Conservation (phyloP, 768 basidiomycete genomes). For the Tricholoma matsutake region DNA sequence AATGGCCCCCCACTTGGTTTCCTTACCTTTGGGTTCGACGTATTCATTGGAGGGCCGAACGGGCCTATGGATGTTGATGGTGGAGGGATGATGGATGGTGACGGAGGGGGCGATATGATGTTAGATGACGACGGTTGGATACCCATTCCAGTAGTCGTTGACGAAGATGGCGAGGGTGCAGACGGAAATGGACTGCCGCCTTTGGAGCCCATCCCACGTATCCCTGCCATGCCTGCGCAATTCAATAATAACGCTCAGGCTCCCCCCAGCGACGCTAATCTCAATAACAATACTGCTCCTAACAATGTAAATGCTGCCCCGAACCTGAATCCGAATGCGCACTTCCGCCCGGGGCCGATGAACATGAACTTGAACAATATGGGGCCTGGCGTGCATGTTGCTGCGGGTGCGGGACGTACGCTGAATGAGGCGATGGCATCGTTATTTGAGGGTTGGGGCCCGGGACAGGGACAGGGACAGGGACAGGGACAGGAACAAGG, state of each 20-base stretch:
- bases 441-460: conserved; percentile 16
- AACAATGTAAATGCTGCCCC: neutral
- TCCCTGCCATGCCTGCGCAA: neutral
- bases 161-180: neutral
- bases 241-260: neutral
- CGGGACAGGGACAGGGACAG: neutral
- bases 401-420: conserved; percentile 21
- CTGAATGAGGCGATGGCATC: conserved; percentile 25
- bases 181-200: neutral
- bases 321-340: neutral
- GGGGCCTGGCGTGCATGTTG: conserved; percentile 15
- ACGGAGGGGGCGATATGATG: neutral
- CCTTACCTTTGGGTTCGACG: conserved; percentile 40
- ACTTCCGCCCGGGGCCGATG: neutral
- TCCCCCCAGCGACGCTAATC: neutral
- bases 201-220: neutral
- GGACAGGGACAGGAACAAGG: neutral
- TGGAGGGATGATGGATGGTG: neutral
- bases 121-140: neutral
- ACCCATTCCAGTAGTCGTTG: neutral
- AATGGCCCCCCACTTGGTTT: conserved; percentile 19
- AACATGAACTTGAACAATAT: neutral
- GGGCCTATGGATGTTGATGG: conserved; percentile 4
- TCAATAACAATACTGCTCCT: neutral
- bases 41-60: conserved; percentile 26